Conservation (phyloP, 2,329 filamentous ascomycete genomes). For the Phyllosticta citriasiana region DNA sequence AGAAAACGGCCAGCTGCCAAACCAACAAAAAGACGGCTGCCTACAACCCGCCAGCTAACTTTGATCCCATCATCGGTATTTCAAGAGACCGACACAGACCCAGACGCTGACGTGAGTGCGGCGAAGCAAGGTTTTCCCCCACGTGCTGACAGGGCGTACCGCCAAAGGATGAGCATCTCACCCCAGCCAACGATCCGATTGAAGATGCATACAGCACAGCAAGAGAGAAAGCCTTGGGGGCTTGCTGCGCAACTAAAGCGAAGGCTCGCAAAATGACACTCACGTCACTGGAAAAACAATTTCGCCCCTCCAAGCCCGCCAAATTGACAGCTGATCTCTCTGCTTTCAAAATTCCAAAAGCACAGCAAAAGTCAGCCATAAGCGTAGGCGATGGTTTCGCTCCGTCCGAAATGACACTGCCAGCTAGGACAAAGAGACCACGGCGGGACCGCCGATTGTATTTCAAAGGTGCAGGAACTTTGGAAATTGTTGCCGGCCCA, state of each 20-base stretch:
- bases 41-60: slow-evolving; percentile 19
- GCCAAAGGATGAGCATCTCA: background rate
- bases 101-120: slow-evolving; percentile 9
- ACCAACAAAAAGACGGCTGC: slow-evolving; percentile 15
- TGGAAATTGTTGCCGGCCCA: background rate
- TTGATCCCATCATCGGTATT: slow-evolving; percentile 16
- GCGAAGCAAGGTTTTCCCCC: background rate
- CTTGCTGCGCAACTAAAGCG: background rate
- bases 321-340: background rate
- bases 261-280: background rate
- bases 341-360: background rate
- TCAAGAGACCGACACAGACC: background rate
- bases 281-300: background rate
- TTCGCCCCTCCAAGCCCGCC: background rate
- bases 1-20: background rate
- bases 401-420: slow-evolving; percentile 7
- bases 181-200: background rate
- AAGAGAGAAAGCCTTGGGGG: background rate
- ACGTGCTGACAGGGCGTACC: background rate
- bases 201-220: slow-evolving; percentile 1
- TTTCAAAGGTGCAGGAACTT: background rate
- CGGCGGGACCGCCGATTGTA: background rate
- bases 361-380: background rate
- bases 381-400: slow-evolving; percentile 2
- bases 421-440: background rate